These are phyloP conservation scores for Boeremia lycopersici DNA, from an alignment of 2,329 filamentous ascomycete species.

Conservation along the genomic window DNA sequence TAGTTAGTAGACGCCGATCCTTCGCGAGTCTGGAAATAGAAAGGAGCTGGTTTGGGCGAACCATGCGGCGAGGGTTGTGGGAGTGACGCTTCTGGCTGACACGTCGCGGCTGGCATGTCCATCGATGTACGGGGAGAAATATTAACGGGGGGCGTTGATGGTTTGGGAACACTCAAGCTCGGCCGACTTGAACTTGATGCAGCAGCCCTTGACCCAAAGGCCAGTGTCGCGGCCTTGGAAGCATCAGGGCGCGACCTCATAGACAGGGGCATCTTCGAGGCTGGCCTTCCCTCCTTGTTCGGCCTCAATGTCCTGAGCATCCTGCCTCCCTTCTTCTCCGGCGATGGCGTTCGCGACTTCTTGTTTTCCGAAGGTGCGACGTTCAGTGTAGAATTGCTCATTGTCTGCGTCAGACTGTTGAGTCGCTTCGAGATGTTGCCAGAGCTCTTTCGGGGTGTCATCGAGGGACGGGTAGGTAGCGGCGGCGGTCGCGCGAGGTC, in stretches of 20 bases:
- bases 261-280: conserved; percentile 53
- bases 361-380: conserved; percentile 48
- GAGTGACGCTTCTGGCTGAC: conserved; percentile 25
- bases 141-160: conserved; percentile 25
- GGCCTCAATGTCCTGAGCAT: conserved; percentile 63
- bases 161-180: conserved; percentile 17
- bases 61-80: conserved; percentile 17
- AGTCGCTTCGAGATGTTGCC: conserved; percentile 30
- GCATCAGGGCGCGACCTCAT: conserved; percentile 58
- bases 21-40: conserved; percentile 34
- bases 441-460: conserved; percentile 55
- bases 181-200: conserved; percentile 25
- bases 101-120: conserved; percentile 27
- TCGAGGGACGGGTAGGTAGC: conserved; percentile 62
- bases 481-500: conserved; percentile 77
- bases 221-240: conserved; percentile 66
- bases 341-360: conserved; percentile 63
- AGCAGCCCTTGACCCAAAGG: conserved; percentile 56
- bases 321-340: conserved; percentile 62
- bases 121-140: conserved; percentile 37
- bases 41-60: conserved; percentile 26
- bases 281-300: conserved; percentile 52
- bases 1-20: conserved; percentile 21
- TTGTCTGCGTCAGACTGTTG: conserved; percentile 30
- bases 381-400: conserved; percentile 37